phyloP scores from a whole-genome alignment of 208 protist genomes.

The Phytomonas sp. region DNA sequence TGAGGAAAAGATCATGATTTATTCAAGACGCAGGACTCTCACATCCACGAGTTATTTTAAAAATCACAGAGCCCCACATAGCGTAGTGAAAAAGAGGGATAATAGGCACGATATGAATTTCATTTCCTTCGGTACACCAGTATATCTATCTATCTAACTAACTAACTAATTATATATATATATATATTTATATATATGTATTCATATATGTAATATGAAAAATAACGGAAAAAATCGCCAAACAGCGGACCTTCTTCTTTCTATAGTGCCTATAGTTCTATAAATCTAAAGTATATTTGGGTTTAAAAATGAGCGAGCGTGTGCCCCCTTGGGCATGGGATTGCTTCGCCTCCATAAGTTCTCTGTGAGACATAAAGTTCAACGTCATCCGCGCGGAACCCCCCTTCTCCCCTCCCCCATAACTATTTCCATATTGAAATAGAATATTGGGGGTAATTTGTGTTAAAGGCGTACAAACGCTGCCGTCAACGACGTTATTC shows the following conservation, averaged over 20 bases:
- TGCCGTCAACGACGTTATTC: not conserved
- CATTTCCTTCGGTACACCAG: constrained; percentile 3
- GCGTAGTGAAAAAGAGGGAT: not conserved
- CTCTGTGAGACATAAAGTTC: constrained; percentile 59
- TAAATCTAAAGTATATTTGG: constrained; percentile 38
- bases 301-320: constrained; percentile 22
- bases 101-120: not conserved
- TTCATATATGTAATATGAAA: not conserved
- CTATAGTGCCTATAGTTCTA: not conserved
- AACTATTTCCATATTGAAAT: not conserved
- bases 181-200: not conserved
- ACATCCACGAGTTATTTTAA: not conserved
- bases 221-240: not conserved
- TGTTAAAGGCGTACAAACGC: too few species aligned
- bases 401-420: constrained; percentile 3
- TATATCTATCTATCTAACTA: not conserved
- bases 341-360: constrained; percentile 73
- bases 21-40: not conserved
- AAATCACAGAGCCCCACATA: not conserved
- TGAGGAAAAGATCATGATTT: not conserved
- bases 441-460: not conserved
- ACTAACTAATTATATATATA: too few species aligned
- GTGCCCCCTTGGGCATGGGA: constrained; percentile 22
- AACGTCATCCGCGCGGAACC: constrained; percentile 16
- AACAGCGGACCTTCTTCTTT: not conserved